Evolutionary conservation across 1,284 basidiomycete species (phyloP).

Genomic region (Ustilago lituana): DNA sequence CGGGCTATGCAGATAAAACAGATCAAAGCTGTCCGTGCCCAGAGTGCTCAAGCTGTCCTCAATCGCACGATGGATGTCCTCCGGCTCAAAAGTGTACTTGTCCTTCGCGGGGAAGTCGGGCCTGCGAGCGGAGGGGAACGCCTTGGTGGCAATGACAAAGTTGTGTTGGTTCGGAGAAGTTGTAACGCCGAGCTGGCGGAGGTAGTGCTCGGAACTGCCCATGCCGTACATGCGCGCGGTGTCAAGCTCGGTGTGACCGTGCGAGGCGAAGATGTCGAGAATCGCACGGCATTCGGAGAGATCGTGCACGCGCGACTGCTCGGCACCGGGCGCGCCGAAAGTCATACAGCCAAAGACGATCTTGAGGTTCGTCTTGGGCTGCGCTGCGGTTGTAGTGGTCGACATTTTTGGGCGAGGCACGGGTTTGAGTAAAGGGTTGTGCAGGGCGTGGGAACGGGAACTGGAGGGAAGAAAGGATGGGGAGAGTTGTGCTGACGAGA

Average conservation of each 20-base stretch:
- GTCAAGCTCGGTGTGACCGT: conserved; percentile 73
- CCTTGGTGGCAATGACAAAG: conserved; percentile 57
- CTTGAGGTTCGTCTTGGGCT: conserved; percentile 71
- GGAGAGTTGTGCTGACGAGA: too few relatives aligned
- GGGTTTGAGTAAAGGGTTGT: too few relatives aligned
- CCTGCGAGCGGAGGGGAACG: conserved; percentile 66
- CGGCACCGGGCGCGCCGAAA: conserved; percentile 68
- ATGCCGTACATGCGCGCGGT: conserved; percentile 71
- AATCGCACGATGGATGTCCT: conserved; percentile 64
- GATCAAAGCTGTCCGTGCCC: conserved; percentile 68
- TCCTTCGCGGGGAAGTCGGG: conserved; percentile 20
- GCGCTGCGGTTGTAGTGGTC: conserved; percentile 68
- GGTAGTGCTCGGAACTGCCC: conserved; percentile 46
- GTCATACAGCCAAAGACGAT: conserved; percentile 70
- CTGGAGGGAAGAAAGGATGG: too few relatives aligned
- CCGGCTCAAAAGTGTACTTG: conserved; percentile 65
- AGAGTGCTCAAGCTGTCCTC: conserved; percentile 66
- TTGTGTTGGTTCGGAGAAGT: conserved; percentile 12
- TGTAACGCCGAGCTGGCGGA: conserved; percentile 35
- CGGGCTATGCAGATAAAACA: conserved; percentile 73
- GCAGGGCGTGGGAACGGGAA: too few relatives aligned
- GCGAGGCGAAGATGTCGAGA: conserved; percentile 73
- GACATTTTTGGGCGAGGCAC: conserved; percentile 9
- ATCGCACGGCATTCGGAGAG: conserved; percentile 72
- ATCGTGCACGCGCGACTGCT: conserved; percentile 72